Evolutionary conservation across 73 alveolate genomes (phyloP).

Genomic region (Breviolum minutum): DNA sequence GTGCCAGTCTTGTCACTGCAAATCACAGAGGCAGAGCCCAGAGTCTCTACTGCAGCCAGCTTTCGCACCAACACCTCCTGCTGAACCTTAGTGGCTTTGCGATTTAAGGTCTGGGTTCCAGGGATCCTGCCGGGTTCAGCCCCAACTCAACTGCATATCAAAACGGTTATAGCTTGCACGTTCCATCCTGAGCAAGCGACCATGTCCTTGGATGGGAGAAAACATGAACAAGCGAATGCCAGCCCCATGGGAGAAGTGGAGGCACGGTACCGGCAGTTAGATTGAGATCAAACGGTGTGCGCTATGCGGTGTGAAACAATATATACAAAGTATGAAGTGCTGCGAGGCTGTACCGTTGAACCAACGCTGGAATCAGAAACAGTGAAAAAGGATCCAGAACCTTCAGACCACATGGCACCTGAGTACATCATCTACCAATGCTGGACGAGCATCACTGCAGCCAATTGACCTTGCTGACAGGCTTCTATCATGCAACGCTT

Average conservation of each 20-base stretch:
- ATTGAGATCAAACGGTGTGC: no score
- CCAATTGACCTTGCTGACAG: slow-evolving; percentile 96
- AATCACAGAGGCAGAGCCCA: slow-evolving; percentile 99
- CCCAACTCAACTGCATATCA: background rate
- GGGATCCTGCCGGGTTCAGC: no score
- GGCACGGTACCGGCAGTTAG: no score
- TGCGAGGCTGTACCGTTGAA: no score
- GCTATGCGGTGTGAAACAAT: no score
- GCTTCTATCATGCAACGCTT: no score
- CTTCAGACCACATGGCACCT: background rate
- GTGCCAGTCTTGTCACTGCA: slow-evolving; percentile 99
- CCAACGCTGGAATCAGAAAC: background rate
- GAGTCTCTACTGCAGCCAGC: slow-evolving; percentile 98
- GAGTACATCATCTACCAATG: background rate
- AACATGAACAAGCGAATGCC: background rate
- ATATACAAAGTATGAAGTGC: no score
- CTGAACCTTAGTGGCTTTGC: slow-evolving; percentile 89
- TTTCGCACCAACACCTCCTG: slow-evolving; percentile 96
- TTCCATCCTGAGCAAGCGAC: background rate
- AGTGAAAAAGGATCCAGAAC: background rate
- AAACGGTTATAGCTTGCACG: background rate
- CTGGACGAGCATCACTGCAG: background rate
- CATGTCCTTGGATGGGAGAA: slow-evolving; percentile 6
- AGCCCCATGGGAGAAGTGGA: no score
- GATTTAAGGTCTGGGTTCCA: no score